These are phyloP conservation scores for Aspergillus felis DNA, from an alignment of 2,329 filamentous ascomycete genomes.

Conservation along the genomic window DNA sequence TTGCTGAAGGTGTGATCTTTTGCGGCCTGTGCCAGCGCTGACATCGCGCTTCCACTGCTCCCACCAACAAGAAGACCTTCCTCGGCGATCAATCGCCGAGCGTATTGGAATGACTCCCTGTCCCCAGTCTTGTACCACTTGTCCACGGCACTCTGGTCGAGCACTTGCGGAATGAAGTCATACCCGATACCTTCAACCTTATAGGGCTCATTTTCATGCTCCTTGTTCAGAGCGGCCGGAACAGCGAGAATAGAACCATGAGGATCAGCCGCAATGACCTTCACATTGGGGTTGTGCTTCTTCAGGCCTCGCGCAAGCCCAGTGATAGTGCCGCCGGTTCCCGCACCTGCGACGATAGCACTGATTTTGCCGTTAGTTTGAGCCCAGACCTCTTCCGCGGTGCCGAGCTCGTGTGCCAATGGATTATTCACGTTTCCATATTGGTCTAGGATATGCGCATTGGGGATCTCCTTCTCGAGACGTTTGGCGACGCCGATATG, in stretches of 20 bases:
- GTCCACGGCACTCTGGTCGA: slow-evolving; percentile 75
- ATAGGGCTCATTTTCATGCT: slow-evolving; percentile 77
- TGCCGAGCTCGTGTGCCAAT: slow-evolving; percentile 86
- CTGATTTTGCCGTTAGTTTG: slow-evolving; percentile 81
- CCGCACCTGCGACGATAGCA: slow-evolving; percentile 84
- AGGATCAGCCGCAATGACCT: slow-evolving; percentile 89
- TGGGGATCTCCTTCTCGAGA: slow-evolving; percentile 91
- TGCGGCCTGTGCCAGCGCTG: slow-evolving; percentile 71
- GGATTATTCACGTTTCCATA: slow-evolving; percentile 92
- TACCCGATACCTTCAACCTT: slow-evolving; percentile 99
- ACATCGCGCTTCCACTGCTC: slow-evolving; percentile 87
- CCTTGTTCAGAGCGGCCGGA: slow-evolving; percentile 73
- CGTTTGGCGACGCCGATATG: slow-evolving; percentile 93
- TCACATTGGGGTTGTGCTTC: slow-evolving; percentile 81
- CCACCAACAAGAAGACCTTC: slow-evolving; percentile 92
- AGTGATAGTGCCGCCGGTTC: slow-evolving; percentile 92
- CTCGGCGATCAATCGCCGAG: slow-evolving; percentile 86
- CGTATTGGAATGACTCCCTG: slow-evolving; percentile 81
- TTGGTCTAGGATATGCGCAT: slow-evolving; percentile 95
- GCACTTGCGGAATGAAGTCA: slow-evolving; percentile 93
- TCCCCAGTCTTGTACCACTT: slow-evolving; percentile 99
- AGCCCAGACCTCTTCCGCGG: slow-evolving; percentile 91
- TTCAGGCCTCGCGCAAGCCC: slow-evolving; percentile 79
- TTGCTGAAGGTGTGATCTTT: slow-evolving; percentile 74
- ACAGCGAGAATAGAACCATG: slow-evolving; percentile 86